Conservation (phyloP, 73 alveolate species). For the Blepharisma stoltei region DNA sequence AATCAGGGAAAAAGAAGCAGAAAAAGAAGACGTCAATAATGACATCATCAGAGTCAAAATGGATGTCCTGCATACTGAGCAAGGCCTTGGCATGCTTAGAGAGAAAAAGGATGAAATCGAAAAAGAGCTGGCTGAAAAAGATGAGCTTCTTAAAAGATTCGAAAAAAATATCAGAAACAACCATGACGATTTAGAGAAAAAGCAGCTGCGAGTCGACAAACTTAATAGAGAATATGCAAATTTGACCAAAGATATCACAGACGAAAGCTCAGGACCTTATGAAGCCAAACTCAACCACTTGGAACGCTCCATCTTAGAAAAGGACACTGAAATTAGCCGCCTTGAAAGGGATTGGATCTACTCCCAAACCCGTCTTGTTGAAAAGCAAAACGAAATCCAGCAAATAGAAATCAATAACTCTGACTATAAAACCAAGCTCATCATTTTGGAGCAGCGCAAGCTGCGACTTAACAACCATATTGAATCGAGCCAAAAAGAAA, state of each 20-base stretch:
- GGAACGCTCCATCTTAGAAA: conserved; percentile 70
- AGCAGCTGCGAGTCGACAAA: conserved; percentile 91
- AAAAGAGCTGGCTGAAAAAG: conserved; percentile 86
- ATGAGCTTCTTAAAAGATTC: conserved; percentile 80
- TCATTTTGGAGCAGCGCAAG: conserved; percentile 89
- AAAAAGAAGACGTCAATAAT: conserved; percentile 88
- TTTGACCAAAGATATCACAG: conserved; percentile 78
- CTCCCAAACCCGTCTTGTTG: conserved; percentile 86
- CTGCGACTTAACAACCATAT: conserved; percentile 81
- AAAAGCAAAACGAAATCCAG: conserved; percentile 70
- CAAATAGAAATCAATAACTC: conserved; percentile 75
- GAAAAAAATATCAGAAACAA: conserved; percentile 82
- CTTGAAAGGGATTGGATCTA: conserved; percentile 95
- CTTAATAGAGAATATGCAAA: conserved; percentile 88
- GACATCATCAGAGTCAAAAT: conserved; percentile 96
- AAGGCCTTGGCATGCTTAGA: conserved; percentile 83
- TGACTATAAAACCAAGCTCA: conserved; percentile 78
- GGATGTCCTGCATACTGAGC: conserved; percentile 90
- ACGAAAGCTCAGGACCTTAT: conserved; percentile 91
- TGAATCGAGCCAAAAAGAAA: conserved; percentile 86
- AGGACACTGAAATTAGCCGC: conserved; percentile 70
- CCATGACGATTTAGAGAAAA: conserved; percentile 88
- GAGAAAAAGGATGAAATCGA: conserved; percentile 83
- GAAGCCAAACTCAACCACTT: conserved; percentile 86
- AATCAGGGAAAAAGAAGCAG: conserved; percentile 86